Percentiles rank a stretch among this genome's conserved stretches.
phyloP scores from a whole-genome alignment of 352 stramenopile genomes.

The Phytopythium delawarense region DNA sequence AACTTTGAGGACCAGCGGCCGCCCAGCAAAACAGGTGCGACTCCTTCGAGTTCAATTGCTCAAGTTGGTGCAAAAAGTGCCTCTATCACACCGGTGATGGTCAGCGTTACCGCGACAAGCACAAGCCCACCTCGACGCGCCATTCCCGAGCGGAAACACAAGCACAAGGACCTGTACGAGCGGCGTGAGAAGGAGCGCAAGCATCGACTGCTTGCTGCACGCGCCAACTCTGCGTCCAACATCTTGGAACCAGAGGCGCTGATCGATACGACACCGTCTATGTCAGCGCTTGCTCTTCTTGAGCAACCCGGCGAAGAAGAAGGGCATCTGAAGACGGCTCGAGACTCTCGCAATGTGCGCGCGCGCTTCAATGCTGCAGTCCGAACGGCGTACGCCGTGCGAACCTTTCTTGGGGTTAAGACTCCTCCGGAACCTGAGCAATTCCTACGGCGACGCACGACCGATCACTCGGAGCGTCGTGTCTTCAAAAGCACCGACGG shows the following conservation, averaged over 20 bases:
- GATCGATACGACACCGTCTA: too few species aligned
- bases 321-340: not conserved
- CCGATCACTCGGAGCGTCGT: conserved; percentile 19
- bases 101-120: not conserved
- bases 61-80: not conserved
- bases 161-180: conserved; percentile 56
- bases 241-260: not conserved
- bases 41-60: not conserved
- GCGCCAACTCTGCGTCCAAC: not conserved
- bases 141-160: conserved; percentile 56
- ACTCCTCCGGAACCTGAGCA: conserved; percentile 34
- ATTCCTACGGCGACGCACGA: conserved; percentile 42
- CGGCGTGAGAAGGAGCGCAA: conserved; percentile 52
- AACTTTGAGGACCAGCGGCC: conserved; percentile 40
- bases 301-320: not conserved
- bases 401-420: conserved; percentile 2
- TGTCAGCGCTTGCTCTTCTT: not conserved
- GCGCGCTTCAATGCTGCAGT: conserved; percentile 23
- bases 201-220: conserved; percentile 26
- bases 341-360: not conserved
- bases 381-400: conserved; percentile 20
- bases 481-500: conserved; percentile 36
- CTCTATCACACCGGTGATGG: too few species aligned
- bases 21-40: not conserved
- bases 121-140: conserved; percentile 9